A percentile compares a stretch with the other conserved stretches of the same genome.
Conservation (phyloP, 164 flowering plant genomes). For the Piper betle region DNA sequence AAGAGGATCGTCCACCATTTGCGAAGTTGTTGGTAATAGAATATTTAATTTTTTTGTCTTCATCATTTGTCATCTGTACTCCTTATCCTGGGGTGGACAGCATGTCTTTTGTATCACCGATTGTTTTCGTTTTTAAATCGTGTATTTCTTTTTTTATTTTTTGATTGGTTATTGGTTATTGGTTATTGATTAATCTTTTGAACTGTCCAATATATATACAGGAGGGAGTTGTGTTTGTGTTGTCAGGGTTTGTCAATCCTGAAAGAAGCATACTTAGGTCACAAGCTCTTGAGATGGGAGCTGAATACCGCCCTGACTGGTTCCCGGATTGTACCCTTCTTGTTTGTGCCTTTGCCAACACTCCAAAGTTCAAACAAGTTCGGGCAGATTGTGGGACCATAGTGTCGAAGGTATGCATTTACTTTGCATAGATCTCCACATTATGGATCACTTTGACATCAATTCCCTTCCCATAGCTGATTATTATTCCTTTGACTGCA, state of each 20-base stretch:
- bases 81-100: too few species aligned
- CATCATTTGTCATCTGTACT: too few species aligned
- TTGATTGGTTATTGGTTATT: too few species aligned
- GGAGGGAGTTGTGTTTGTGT: slow-evolving; percentile 91
- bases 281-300: slow-evolving; percentile 89
- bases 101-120: too few species aligned
- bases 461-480: too few species aligned
- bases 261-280: slow-evolving; percentile 68
- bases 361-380: slow-evolving; percentile 93
- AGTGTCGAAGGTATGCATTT: slow-evolving; percentile 55
- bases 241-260: slow-evolving; percentile 95
- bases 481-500: too few species aligned
- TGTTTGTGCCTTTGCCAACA: slow-evolving; percentile 81
- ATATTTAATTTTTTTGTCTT: too few species aligned
- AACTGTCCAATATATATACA: slow-evolving; percentile 17
- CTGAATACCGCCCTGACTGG: slow-evolving; percentile 81
- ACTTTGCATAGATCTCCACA: not conserved
- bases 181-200: not conserved
- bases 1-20: too few species aligned
- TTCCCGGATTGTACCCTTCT: slow-evolving; percentile 69
- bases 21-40: too few species aligned
- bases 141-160: too few species aligned
- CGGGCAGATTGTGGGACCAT: slow-evolving; percentile 76
- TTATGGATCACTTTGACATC: too few species aligned
- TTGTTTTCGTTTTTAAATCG: too few species aligned